Evolutionary conservation across 2,329 filamentous ascomycete species (phyloP).

Genomic region (Emericellopsis cladophorae): DNA sequence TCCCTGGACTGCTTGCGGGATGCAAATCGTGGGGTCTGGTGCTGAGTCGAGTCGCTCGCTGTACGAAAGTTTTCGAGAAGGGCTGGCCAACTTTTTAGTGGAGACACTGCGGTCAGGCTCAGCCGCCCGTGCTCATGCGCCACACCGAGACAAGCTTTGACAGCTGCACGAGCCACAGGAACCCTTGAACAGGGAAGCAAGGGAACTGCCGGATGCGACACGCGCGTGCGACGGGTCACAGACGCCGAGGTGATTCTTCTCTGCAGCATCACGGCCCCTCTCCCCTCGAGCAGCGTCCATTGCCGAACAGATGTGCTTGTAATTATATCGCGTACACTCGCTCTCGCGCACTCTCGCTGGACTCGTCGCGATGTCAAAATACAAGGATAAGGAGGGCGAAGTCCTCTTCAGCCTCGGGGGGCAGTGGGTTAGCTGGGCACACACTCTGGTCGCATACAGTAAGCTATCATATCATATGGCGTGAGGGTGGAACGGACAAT

Average conservation of each 20-base stretch:
- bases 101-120: not conserved
- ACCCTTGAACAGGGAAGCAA: not conserved
- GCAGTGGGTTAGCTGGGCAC: conserved; percentile 80
- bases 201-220: not conserved
- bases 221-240: not conserved
- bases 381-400: conserved; percentile 53
- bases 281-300: not conserved
- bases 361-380: conserved; percentile 25
- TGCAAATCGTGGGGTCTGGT: too few species aligned
- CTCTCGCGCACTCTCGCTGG: conserved; percentile 3
- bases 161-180: not conserved
- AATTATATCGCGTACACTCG: conserved; percentile 8
- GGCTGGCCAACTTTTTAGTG: conserved; percentile 7
- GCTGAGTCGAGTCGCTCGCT: not conserved
- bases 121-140: not conserved
- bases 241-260: conserved; percentile 3
- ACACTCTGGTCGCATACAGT: conserved; percentile 78
- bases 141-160: not conserved
- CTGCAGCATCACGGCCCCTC: not conserved
- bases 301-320: conserved; percentile 15
- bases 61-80: conserved; percentile 1
- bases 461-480: conserved; percentile 14
- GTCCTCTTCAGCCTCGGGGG: conserved; percentile 59
- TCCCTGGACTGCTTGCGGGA: not conserved
- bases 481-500: not conserved